Percentiles rank a stretch among this genome's conserved stretches.
Evolutionary conservation across 2,329 filamentous ascomycete genomes (phyloP).

Genomic region (Fusarium buharicum): DNA sequence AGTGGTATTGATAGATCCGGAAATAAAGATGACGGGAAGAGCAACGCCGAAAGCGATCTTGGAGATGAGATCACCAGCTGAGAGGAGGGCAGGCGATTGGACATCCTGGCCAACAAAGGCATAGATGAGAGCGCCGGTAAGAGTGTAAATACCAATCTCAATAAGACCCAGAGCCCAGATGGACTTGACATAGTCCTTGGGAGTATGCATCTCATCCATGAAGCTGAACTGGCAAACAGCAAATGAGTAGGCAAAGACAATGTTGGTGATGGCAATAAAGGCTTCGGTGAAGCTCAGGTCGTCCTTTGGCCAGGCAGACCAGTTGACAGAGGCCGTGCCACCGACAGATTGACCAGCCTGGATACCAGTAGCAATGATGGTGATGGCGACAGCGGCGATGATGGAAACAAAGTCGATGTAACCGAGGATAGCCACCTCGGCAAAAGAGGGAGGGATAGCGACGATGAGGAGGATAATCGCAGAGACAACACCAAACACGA

Average conservation of each 20-base stretch:
- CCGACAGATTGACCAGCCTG: slow-evolving; percentile 47
- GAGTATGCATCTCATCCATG: slow-evolving; percentile 65
- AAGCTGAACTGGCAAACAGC: slow-evolving; percentile 63
- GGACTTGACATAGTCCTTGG: slow-evolving; percentile 61
- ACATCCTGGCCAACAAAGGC: slow-evolving; percentile 73
- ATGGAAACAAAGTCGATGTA: slow-evolving; percentile 71
- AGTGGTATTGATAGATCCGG: slow-evolving; percentile 74
- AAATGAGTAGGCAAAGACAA: slow-evolving; percentile 75
- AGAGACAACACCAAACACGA: slow-evolving; percentile 59
- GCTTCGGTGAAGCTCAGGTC: slow-evolving; percentile 62
- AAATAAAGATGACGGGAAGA: slow-evolving; percentile 78
- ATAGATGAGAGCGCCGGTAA: slow-evolving; percentile 75
- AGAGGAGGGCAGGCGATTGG: slow-evolving; percentile 73
- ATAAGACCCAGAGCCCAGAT: slow-evolving; percentile 70
- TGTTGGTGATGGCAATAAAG: slow-evolving; percentile 73
- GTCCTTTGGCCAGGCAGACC: slow-evolving; percentile 59
- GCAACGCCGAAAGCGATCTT: slow-evolving; percentile 77
- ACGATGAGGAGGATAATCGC: slow-evolving; percentile 58
- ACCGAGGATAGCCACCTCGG: slow-evolving; percentile 61
- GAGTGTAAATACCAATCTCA: slow-evolving; percentile 72
- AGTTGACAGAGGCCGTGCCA: slow-evolving; percentile 49
- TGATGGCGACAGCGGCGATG: slow-evolving; percentile 69
- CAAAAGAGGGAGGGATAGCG: slow-evolving; percentile 60
- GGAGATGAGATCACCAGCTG: slow-evolving; percentile 66
- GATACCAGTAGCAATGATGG: slow-evolving; percentile 73